Base-by-base conservation (phyloP, 352 stramenopile species). In the Pythium biforme region DNA sequence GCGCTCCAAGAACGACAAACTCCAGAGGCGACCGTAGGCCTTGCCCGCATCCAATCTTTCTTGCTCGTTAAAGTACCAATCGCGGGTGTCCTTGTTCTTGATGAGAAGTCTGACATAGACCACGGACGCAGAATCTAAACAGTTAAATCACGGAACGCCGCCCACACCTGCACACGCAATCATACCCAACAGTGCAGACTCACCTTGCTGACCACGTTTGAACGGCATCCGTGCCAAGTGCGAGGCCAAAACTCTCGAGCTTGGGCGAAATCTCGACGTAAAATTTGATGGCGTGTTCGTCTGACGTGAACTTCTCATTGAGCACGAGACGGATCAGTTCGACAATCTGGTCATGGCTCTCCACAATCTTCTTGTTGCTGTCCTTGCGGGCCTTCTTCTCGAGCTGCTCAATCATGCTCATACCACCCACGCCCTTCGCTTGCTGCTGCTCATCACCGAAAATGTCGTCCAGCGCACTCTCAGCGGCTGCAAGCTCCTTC, bases 331-430 rank as follows among this genome's bases (percentile, higher is more conserved):
- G 51, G n/a, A 95, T 68, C 9, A 88, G 65, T 9, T 63, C 46
- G 58, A 89, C 89, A 39, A 95, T 81, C 23, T 81, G 70, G 1
- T 81, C 74, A 12, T 76, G 74, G 29, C 90, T 78, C 27, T 94
- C 77, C 23, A 95, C 86, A 2, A 95, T 74, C 67, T 92, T 93
- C 71, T 92, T 93, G 74, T 95, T 95, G 69, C 75, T 88, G 31
- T 94, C 85, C 48, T 87, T 89, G 10, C 86, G 72, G 5, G 86
- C 86, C 51, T 94, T 92, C 66, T 92, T 92, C 68, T 95, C 86
- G 3, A 95, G 72, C 55, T 94, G 81, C 63, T 95, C 83, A 34
- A 95, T 92, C 83, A 95, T 91, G 45, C 74, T 89, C 77, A 93
- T 93, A 14, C 86, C 83, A n/a, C 79, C 81, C 45, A 70, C 57